Evolutionary conservation across 2,329 filamentous ascomycete species (phyloP).

Genomic region (Sphaceloma murrayae): DNA sequence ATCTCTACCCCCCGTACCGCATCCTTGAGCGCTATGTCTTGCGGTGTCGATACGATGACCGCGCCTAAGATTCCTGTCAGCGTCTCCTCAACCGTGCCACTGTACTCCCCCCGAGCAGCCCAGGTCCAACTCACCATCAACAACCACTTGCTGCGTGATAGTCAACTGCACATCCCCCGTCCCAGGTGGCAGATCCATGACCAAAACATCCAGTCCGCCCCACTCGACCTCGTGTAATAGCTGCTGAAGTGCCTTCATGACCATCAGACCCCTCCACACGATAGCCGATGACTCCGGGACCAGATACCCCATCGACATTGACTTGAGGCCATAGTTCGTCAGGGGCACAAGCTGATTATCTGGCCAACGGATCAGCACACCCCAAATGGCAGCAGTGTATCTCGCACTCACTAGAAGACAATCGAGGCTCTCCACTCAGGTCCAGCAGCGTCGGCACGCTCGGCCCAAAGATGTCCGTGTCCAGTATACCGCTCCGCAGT

Average conservation of each 20-base stretch:
- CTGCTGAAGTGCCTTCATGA: constrained; percentile 94
- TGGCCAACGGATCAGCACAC: too few species aligned
- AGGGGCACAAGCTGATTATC: constrained; percentile 76
- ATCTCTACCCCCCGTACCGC: constrained; percentile 86
- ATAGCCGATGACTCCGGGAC: constrained; percentile 71
- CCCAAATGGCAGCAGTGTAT: neutral
- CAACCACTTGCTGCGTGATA: constrained; percentile 87
- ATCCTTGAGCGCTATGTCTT: constrained; percentile 85
- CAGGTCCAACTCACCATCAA: constrained; percentile 54
- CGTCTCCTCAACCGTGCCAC: too few species aligned
- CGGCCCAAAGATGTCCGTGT: constrained; percentile 94
- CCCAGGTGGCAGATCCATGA: constrained; percentile 85
- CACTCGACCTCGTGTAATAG: constrained; percentile 92
- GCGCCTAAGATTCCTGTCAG: constrained; percentile 44
- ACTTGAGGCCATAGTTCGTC: constrained; percentile 90
- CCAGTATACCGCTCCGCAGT: constrained; percentile 74
- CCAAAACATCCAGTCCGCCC: constrained; percentile 77
- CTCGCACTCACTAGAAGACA: constrained; percentile 55
- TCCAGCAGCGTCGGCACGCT: constrained; percentile 86
- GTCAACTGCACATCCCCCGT: constrained; percentile 94
- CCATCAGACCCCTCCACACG: constrained; percentile 93
- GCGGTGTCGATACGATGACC: constrained; percentile 84
- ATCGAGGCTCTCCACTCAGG: constrained; percentile 50
- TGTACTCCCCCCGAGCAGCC: neutral
- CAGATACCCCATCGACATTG: constrained; percentile 98